Conservation (phyloP, 768 basidiomycete species). For the Rhodosporidiobolus odoratus region DNA sequence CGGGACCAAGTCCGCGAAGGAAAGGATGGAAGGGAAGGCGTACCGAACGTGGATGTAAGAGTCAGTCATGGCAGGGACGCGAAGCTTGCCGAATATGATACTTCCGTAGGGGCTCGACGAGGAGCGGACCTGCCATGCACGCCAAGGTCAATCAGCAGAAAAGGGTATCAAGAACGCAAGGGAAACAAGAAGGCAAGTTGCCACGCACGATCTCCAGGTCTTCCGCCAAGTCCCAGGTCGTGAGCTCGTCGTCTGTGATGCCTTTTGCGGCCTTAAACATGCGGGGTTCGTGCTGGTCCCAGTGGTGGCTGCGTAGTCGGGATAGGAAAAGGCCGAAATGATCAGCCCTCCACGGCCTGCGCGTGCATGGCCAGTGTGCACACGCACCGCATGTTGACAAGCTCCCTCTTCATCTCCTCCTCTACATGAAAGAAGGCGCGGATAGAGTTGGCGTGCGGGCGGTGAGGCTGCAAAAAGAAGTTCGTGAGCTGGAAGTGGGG, state of each 20-base stretch:
- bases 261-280: conserved; percentile 64
- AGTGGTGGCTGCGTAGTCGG: conserved; percentile 51
- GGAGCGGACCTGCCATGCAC: conserved; percentile 50
- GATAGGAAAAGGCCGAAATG: neutral
- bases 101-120: conserved; percentile 62
- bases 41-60: neutral
- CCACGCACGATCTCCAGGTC: conserved; percentile 47
- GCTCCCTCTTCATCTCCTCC: conserved; percentile 59
- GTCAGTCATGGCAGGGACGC: neutral
- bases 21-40: neutral
- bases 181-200: neutral
- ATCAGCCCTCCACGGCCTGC: too few species aligned
- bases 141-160: too few species aligned
- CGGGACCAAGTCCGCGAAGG: neutral
- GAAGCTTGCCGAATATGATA: conserved; percentile 57
- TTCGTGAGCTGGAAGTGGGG: neutral
- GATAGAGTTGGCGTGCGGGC: conserved; percentile 59
- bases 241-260: conserved; percentile 55
- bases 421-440: conserved; percentile 61
- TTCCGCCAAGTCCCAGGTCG: conserved; percentile 38
- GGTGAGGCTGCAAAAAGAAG: conserved; percentile 47
- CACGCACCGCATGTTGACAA: conserved; percentile 54
- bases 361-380: too few species aligned
- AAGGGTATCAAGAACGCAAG: neutral
- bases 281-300: conserved; percentile 59